Base-by-base conservation (phyloP, 768 basidiomycete species). In the Tricholoma furcatifolium region DNA sequence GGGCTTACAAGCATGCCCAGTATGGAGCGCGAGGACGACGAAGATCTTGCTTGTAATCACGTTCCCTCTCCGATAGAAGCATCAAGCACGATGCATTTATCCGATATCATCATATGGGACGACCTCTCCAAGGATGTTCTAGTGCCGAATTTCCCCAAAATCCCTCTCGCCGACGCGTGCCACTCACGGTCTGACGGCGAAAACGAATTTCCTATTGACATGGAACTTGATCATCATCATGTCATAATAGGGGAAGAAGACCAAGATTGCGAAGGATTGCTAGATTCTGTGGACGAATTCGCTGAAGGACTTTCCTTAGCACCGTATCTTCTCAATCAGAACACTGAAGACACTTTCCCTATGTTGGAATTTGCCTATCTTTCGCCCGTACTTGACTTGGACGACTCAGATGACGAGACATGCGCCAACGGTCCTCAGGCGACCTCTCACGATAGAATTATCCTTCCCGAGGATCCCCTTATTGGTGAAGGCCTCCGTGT, bases 11-110 rank as follows among this genome's bases (percentile, higher is more conserved):
- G 32, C 12, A 47, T 51, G 17, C 47, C 50, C 34, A 50, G 36
- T 54, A 35, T 43, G 11, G 61, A 62, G 34, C 35, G 32, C 12
- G 47, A 51, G 1, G 62, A 63, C 47, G 62, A 63, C 45, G 58
- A 63, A 51, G 52, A 53, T 32, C 54, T 61, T 53, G 60, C 59
- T 20, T 52, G 43, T 14, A 51, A 52, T 24, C 60, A 59, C 14
- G n/a, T 11, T 47, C 32, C 53, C 32, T 24, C 30, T 27, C 20
- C 46, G 30, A 32, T 50, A 10, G 54, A 51, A 48, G 51, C 42
- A 17, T 27, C 31, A 15, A 52, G 14, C 46, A 21, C 18, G 9
- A 43, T 43, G 35, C 34, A 18, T 39, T 40, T 49, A 41, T 40
- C 23, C 7, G 61, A 57, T 21, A 49, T 41, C 36, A 40, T 51